phyloP scores from a whole-genome alignment of 2,329 filamentous ascomycete species.

The Scedosporium minutisporum region DNA sequence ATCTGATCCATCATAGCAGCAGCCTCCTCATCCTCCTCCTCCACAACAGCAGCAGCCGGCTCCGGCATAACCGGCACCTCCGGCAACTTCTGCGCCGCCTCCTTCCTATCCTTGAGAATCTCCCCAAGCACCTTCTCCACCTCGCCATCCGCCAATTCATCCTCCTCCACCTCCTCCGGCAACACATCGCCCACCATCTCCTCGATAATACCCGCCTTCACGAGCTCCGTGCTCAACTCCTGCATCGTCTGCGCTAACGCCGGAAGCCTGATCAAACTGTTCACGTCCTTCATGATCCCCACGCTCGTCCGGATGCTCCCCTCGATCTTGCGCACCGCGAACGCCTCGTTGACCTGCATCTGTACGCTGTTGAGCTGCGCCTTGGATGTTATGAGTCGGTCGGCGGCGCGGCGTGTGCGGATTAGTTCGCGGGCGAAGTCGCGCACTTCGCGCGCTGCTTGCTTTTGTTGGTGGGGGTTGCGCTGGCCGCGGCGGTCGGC shows the following conservation, averaged over 20 bases:
- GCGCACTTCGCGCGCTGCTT: slow-evolving; percentile 74
- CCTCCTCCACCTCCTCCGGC: slow-evolving; percentile 64
- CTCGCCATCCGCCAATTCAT: slow-evolving; percentile 67
- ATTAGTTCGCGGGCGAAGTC: slow-evolving; percentile 84
- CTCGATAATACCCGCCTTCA: slow-evolving; percentile 94
- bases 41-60: slow-evolving; percentile 39
- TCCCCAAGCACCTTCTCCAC: slow-evolving; percentile 90
- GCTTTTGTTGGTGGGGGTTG: slow-evolving; percentile 67
- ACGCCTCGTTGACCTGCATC: slow-evolving; percentile 97
- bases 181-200: slow-evolving; percentile 89
- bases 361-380: slow-evolving; percentile 87
- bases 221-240: slow-evolving; percentile 75
- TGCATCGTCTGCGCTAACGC: slow-evolving; percentile 75
- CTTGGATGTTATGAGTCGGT: slow-evolving; percentile 73
- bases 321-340: slow-evolving; percentile 91
- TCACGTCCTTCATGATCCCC: slow-evolving; percentile 95
- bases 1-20: slow-evolving; percentile 91
- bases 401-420: slow-evolving; percentile 64
- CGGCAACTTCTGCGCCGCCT: slow-evolving; percentile 32
- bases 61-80: slow-evolving; percentile 40
- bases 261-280: slow-evolving; percentile 71
- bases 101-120: slow-evolving; percentile 71
- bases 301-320: slow-evolving; percentile 79
- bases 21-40: slow-evolving; percentile 71
- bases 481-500: slow-evolving; percentile 73